Evolutionary conservation across 192 early-diverging fungal genomes (phyloP).

Genomic region (Allomyces arbusculus): DNA sequence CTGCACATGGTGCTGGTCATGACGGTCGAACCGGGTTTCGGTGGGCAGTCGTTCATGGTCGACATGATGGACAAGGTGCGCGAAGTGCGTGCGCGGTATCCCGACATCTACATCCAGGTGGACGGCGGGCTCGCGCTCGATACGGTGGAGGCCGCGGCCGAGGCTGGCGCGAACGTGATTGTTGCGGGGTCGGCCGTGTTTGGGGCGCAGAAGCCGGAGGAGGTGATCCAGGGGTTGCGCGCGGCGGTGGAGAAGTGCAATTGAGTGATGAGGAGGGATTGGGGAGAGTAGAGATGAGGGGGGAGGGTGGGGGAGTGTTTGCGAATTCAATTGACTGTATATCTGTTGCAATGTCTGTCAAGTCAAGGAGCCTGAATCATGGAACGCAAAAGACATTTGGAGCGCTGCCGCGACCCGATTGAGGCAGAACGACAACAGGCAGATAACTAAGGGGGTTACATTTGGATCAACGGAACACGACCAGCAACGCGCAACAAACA

Average conservation of each 20-base stretch:
- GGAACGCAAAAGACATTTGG: too few species aligned
- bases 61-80: slow-evolving; percentile 67
- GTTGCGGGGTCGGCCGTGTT: slow-evolving; percentile 87
- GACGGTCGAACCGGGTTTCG: slow-evolving; percentile 96
- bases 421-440: too few species aligned
- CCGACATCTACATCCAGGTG: slow-evolving; percentile 80
- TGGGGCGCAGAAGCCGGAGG: slow-evolving; percentile 44
- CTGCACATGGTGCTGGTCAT: slow-evolving; percentile 65
- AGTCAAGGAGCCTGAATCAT: too few species aligned
- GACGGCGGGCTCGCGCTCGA: slow-evolving; percentile 74
- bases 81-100: slow-evolving; percentile 50
- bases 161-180: slow-evolving; percentile 93
- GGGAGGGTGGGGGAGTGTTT: too few species aligned
- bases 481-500: too few species aligned
- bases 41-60: slow-evolving; percentile 84
- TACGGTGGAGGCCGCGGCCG: slow-evolving; percentile 66
- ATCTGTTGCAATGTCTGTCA: too few species aligned
- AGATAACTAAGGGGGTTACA: too few species aligned
- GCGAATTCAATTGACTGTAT: too few species aligned
- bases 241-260: slow-evolving; percentile 23
- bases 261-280: too few species aligned
- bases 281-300: too few species aligned
- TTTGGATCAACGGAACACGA: too few species aligned
- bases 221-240: slow-evolving; percentile 44
- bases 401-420: too few species aligned